These are phyloP conservation scores for Coemansia sp. DNA, from an alignment of 192 early-diverging fungal genomes.

Conservation along the genomic window DNA sequence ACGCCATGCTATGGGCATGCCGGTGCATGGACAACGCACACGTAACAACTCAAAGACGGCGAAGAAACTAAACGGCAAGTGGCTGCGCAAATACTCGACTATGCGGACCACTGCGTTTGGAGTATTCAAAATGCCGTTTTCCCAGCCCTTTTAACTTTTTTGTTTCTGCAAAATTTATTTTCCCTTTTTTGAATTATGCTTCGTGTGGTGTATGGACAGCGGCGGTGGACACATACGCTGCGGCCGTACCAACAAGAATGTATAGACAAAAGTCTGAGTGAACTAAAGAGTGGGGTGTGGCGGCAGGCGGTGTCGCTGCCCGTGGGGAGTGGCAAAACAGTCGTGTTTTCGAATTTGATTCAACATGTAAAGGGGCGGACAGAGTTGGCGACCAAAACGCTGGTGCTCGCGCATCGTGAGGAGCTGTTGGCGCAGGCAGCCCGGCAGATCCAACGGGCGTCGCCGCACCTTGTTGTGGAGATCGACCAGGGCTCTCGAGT, in stretches of 20 bases:
- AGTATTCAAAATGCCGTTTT: slow-evolving; percentile 32
- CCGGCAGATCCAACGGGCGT: slow-evolving; percentile 59
- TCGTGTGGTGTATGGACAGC: neutral
- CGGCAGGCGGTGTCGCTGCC: slow-evolving; percentile 81
- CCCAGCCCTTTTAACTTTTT: slow-evolving; percentile 19
- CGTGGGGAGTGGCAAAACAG: slow-evolving; percentile 87
- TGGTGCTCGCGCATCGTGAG: slow-evolving; percentile 86
- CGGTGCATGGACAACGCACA: slow-evolving; percentile 87
- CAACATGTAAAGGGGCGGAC: slow-evolving; percentile 59
- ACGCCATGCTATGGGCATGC: slow-evolving; percentile 81
- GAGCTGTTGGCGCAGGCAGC: slow-evolving; percentile 85
- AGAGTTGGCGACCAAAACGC: slow-evolving; percentile 64
- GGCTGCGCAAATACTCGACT: slow-evolving; percentile 54
- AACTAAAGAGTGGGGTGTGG: slow-evolving; percentile 56
- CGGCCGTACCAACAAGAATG: slow-evolving; percentile 87
- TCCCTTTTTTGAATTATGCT: slow-evolving; percentile 2
- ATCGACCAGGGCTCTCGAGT: slow-evolving; percentile 65
- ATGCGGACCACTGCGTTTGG: slow-evolving; percentile 24
- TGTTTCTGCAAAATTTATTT: slow-evolving; percentile 1
- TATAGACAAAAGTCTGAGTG: slow-evolving; percentile 61
- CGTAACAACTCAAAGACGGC: slow-evolving; percentile 85
- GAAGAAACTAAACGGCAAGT: slow-evolving; percentile 69
- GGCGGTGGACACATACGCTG: slow-evolving; percentile 26
- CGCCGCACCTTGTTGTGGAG: slow-evolving; percentile 58
- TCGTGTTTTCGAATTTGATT: slow-evolving; percentile 83